A percentile compares a stretch with the other conserved stretches of the same genome.
Conservation (phyloP, 202 grass and related monocot species). For the Alloteropsis angusta region DNA sequence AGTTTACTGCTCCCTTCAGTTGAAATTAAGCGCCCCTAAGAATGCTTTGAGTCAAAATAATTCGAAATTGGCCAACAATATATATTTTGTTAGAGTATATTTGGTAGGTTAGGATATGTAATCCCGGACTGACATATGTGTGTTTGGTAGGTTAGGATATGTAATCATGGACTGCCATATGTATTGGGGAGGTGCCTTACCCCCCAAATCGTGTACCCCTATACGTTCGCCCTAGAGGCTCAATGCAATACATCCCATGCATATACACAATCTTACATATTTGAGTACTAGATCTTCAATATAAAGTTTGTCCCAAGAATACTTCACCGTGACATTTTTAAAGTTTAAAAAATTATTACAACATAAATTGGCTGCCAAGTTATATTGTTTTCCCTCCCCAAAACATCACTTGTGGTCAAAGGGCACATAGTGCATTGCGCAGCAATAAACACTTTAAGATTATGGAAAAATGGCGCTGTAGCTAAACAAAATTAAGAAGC, state of each 20-base stretch:
- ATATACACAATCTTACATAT: no score
- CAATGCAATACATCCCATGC: no score
- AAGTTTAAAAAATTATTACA: not conserved
- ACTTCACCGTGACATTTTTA: not conserved
- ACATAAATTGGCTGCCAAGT: not conserved
- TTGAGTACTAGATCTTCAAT: not conserved
- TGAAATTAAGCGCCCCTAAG: not conserved
- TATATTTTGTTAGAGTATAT: no score
- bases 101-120: no score
- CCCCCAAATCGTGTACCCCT: no score
- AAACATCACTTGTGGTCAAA: not conserved
- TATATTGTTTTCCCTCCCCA: not conserved
- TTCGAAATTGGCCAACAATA: not conserved
- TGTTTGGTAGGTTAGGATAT: no score
- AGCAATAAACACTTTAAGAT: no score
- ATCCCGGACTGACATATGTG: no score
- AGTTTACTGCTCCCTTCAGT: not conserved
- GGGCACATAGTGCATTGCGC: not conserved
- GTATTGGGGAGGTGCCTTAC: no score
- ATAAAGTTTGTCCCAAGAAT: not conserved
- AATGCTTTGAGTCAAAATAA: not conserved
- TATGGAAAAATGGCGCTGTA: no score
- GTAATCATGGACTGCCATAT: no score
- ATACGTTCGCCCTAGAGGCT: no score
- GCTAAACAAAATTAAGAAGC: conserved; percentile 18